Conservation (phyloP, 2,329 filamentous ascomycete species). For the Incumbomyces lentus region DNA sequence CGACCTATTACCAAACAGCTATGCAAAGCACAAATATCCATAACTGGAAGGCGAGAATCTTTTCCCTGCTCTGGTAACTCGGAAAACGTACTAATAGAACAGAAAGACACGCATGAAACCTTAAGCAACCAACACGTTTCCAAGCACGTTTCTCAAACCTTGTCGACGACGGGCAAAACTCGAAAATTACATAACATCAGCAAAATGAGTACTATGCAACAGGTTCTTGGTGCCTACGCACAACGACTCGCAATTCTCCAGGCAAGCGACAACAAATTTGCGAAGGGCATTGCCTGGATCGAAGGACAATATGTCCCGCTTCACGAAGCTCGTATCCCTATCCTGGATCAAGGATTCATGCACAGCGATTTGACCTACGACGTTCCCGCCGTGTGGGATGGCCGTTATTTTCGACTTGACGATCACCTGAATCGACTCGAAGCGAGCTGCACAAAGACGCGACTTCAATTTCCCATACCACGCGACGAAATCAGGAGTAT, state of each 20-base stretch:
- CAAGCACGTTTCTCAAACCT: no score
- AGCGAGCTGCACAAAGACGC: conserved; percentile 37
- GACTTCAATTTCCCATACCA: conserved; percentile 34
- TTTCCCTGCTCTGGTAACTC: not conserved
- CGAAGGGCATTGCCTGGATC: conserved; percentile 40
- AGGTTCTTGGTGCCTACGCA: conserved; percentile 32
- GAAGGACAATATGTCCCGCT: conserved; percentile 31
- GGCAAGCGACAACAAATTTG: conserved; percentile 28
- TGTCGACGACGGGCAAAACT: no score
- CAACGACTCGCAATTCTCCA: conserved; percentile 25
- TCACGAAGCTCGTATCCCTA: conserved; percentile 39
- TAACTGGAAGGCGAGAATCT: no score
- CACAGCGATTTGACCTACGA: conserved; percentile 45
- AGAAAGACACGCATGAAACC: no score
- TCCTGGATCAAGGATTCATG: conserved; percentile 43
- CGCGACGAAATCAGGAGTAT: conserved; percentile 31
- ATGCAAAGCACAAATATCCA: no score
- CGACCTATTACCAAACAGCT: no score
- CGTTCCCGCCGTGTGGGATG: conserved; percentile 43
- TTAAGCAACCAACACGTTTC: no score
- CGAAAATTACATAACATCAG: no score
- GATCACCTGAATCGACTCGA: conserved; percentile 39
- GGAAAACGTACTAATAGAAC: not conserved
- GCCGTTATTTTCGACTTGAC: conserved; percentile 42
- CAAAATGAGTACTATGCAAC: conserved; percentile 36